These are phyloP conservation scores for Russula sp. DNA, from an alignment of 768 basidiomycete species.

Conservation along the genomic window DNA sequence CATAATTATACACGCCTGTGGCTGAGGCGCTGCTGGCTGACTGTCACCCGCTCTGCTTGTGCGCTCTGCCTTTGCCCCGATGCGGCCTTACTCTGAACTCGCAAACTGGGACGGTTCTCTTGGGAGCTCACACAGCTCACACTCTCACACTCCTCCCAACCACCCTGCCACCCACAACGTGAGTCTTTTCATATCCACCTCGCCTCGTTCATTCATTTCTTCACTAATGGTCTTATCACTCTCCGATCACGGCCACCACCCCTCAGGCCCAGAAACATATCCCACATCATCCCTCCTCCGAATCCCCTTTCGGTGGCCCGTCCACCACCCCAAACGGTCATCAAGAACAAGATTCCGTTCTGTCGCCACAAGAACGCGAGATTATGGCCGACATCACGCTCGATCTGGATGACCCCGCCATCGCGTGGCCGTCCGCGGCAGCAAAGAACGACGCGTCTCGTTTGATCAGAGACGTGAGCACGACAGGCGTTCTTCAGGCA, in stretches of 20 bases:
- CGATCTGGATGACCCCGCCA: constrained; percentile 9
- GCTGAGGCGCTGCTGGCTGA: too few species aligned
- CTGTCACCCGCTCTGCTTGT: too few species aligned
- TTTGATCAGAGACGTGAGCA: neutral
- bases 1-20: constrained; percentile 5
- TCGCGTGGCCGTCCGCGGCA: neutral
- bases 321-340: neutral
- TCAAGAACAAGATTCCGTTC: neutral
- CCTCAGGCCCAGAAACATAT: too few species aligned
- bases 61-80: too few species aligned
- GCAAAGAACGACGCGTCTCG: constrained; percentile 1
- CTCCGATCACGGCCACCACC: too few species aligned
- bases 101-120: constrained; percentile 19
- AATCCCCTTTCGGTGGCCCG: neutral
- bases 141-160: neutral
- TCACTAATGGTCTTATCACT: too few species aligned
- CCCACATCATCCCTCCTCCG: too few species aligned
- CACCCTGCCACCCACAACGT: too few species aligned
- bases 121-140: too few species aligned
- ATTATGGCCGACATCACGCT: constrained; percentile 18
- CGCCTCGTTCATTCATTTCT: too few species aligned
- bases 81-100: constrained; percentile 15
- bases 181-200: too few species aligned
- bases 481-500: neutral
- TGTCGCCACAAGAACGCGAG: constrained; percentile 17